Percentiles rank a stretch among this genome's conserved stretches.
phyloP scores from a whole-genome alignment of 2,329 filamentous ascomycete species.

The Talaromyces sp. region DNA sequence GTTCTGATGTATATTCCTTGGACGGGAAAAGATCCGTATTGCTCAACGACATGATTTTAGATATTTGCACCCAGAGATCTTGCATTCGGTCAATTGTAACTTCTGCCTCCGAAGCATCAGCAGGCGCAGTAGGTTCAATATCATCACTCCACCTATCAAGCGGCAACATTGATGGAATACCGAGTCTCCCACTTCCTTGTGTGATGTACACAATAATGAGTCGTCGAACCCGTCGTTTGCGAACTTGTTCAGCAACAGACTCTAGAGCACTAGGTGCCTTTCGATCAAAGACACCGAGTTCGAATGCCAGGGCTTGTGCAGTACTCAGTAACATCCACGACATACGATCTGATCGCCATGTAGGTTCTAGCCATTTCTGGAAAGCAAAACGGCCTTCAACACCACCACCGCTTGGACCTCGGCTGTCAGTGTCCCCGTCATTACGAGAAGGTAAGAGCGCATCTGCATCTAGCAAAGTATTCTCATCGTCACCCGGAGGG shows the following conservation, averaged over 20 bases:
- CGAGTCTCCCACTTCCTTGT: conserved; percentile 87
- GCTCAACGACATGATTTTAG: conserved; percentile 83
- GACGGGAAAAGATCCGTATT: conserved; percentile 87
- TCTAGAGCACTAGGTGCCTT: conserved; percentile 67
- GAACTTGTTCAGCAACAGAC: conserved; percentile 61
- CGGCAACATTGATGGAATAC: conserved; percentile 91
- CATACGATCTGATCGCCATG: conserved; percentile 92
- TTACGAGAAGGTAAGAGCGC: conserved; percentile 67
- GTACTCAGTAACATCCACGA: conserved; percentile 97
- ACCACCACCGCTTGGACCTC: conserved; percentile 50
- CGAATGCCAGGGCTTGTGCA: conserved; percentile 83
- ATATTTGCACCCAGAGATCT: conserved; percentile 92
- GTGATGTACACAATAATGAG: conserved; percentile 87
- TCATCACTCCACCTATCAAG: conserved; percentile 43
- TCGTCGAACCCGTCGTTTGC: conserved; percentile 78
- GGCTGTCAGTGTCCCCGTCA: conserved; percentile 40
- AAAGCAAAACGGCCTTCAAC: conserved; percentile 75
- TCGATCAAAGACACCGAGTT: conserved; percentile 92
- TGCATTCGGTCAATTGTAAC: conserved; percentile 56
- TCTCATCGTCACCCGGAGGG: conserved; percentile 67
- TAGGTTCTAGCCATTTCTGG: conserved; percentile 94
- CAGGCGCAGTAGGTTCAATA: conserved; percentile 31
- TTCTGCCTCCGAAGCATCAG: conserved; percentile 31
- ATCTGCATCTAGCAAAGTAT: conserved; percentile 63
- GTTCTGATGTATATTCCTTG: conserved; percentile 78